phyloP scores from a whole-genome alignment of 768 basidiomycete species.

The Hypsizygus marmoreus region DNA sequence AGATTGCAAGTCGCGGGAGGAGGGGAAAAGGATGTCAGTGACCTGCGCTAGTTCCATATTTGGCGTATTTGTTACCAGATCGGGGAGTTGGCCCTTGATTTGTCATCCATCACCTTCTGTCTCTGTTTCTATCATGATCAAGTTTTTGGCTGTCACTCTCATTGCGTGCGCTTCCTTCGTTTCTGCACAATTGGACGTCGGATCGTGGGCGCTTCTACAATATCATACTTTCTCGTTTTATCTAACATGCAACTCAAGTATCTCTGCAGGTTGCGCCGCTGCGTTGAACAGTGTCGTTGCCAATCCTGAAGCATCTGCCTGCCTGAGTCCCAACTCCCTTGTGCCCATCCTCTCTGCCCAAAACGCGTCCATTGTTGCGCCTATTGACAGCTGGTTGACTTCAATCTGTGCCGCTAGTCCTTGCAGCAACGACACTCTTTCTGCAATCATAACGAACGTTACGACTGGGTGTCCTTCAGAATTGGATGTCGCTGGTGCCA shows the following conservation, averaged over 20 bases:
- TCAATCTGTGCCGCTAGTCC: conserved; percentile 50
- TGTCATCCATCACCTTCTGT: too few species aligned
- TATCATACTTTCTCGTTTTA: not conserved
- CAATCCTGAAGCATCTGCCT: conserved; percentile 44
- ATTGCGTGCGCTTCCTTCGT: too few species aligned
- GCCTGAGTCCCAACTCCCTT: conserved; percentile 48
- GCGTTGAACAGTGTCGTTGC: conserved; percentile 46
- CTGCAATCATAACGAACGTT: conserved; percentile 52
- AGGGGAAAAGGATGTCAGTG: too few species aligned
- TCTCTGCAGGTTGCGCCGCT: conserved; percentile 50
- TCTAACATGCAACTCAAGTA: conserved; percentile 22
- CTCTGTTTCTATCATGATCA: too few species aligned
- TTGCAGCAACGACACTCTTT: conserved; percentile 63
- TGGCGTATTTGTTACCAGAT: too few species aligned
- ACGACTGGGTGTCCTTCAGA: conserved; percentile 47
- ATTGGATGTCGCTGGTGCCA: conserved; percentile 19
- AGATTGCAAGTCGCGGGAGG: too few species aligned
- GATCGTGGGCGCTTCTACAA: too few species aligned
- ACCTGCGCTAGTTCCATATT: too few species aligned
- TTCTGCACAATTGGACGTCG: too few species aligned
- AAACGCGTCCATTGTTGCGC: conserved; percentile 42
- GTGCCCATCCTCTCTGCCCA: conserved; percentile 35
- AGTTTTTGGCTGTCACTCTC: too few species aligned
- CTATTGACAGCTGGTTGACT: conserved; percentile 59
- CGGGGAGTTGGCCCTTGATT: too few species aligned